phyloP scores from a whole-genome alignment of 441 rosid species.

The Pelargonium citronellum region DNA sequence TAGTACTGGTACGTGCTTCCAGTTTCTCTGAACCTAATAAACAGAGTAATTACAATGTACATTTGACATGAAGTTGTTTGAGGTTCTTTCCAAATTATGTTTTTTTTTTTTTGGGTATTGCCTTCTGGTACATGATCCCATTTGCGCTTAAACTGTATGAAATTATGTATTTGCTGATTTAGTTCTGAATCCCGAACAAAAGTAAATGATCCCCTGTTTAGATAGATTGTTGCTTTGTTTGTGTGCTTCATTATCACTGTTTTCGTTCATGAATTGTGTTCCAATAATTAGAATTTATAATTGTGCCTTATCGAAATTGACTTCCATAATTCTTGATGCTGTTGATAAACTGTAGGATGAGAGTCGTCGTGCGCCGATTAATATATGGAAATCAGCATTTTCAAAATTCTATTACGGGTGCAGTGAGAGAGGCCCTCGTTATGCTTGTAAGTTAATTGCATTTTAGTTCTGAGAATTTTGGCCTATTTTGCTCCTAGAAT shows the following conservation, averaged over 20 bases:
- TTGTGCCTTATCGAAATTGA: neutral
- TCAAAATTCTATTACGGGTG: constrained; percentile 67
- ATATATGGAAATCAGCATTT: constrained; percentile 80
- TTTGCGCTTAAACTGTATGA: too few species aligned
- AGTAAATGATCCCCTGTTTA: too few species aligned
- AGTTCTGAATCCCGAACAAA: too few species aligned
- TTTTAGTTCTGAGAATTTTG: neutral
- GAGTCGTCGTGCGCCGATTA: constrained; percentile 47
- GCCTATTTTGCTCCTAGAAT: neutral
- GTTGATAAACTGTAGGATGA: constrained; percentile 37
- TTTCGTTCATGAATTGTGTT: neutral
- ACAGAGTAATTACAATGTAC: too few species aligned
- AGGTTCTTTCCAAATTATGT: too few species aligned
- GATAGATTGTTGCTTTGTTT: neutral
- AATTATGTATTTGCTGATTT: too few species aligned
- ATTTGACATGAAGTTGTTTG: too few species aligned
- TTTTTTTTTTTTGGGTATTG: too few species aligned
- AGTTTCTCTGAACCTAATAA: too few species aligned
- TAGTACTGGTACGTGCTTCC: too few species aligned
- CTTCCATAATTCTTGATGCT: constrained; percentile 2
- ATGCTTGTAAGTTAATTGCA: constrained; percentile 43
- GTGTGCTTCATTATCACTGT: neutral
- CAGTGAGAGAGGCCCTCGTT: constrained; percentile 64
- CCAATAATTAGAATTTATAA: neutral
- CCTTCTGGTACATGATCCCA: too few species aligned